phyloP scores from a whole-genome alignment of 164 flowering plant genomes.

The Vitis cinerea region DNA sequence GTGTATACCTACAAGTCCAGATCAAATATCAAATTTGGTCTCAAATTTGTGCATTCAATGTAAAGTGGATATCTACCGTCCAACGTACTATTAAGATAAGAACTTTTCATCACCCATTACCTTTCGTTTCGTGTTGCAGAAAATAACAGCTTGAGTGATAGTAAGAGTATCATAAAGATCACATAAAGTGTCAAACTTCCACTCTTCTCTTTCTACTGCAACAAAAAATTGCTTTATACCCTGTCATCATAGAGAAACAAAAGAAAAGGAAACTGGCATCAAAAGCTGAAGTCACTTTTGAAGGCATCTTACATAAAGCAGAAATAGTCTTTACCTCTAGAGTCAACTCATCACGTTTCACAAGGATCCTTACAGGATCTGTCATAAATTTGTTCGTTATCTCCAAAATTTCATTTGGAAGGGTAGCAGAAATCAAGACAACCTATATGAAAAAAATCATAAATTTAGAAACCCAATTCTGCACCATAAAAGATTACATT shows the following conservation, averaged over 20 bases:
- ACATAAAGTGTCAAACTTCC: constrained; percentile 95
- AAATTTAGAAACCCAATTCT: background rate
- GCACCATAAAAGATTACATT: background rate
- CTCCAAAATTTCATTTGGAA: constrained; percentile 97
- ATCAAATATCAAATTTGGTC: too few species aligned
- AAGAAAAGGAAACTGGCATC: background rate
- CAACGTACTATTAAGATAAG: background rate
- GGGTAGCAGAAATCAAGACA: constrained; percentile 90
- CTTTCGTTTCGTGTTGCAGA: constrained; percentile 97
- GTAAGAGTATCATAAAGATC: constrained; percentile 98
- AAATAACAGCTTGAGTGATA: constrained; percentile 96
- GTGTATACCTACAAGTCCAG: too few species aligned
- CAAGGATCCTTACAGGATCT: constrained; percentile 94
- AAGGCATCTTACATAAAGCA: background rate
- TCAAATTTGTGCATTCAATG: too few species aligned
- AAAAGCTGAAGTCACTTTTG: background rate
- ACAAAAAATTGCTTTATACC: constrained; percentile 98
- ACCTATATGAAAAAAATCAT: constrained; percentile 45
- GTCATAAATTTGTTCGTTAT: constrained; percentile 97
- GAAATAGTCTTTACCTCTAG: constrained; percentile 58
- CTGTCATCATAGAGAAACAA: constrained; percentile 36
- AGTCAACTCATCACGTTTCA: constrained; percentile 99
- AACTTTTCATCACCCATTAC: constrained; percentile 25
- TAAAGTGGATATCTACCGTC: too few species aligned
- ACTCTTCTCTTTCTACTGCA: constrained; percentile 94